Base-by-base conservation (phyloP, 2,329 filamentous ascomycete species). In the Cercospora sp. region DNA sequence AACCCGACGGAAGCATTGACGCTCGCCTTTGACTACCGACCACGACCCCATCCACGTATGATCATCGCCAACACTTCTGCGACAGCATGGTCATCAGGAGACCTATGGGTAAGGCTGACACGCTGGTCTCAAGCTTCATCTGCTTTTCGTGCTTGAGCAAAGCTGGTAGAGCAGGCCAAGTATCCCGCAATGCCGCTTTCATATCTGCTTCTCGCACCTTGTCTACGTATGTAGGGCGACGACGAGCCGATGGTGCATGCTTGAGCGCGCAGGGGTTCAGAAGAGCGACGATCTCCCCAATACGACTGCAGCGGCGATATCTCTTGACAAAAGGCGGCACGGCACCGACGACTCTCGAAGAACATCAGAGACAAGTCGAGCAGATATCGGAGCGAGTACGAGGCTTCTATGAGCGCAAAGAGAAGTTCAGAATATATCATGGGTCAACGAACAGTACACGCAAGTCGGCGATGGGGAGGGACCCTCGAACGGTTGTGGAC, bases 391-490 rank as follows among this genome's bases (percentile, higher is more conserved):
- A 78, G 4, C 79, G 77, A 63, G 83, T 87, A 58, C 80, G 80
- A 61, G 74, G 78, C 12, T 87, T 86, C 76, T 82, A 87, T 74
- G 77, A 81, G 12, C 81, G 81, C 55, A 80, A 84, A 64, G 80
- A 85, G 75, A 86, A 89, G 2, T 93, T 91, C 79, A 85, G 90
- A n/a, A 89, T 93, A 75, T 91, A 88, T 73, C 91, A 93, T 79
- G 91, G 91, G 69, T 88, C 89, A 0, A 93, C 91, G 28, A 93
- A 92, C 80, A 91, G 88, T 78, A 93, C 91, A 42, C 88, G 91
- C 7, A 84, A 85, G 28, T 77, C 78, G 8, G 72, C 77, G 7
- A 77, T 79, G 60, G 73, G 73, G 26, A 68, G 69, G 28, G 73
- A 77, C 42, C 72, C 73, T 3, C 71, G 42, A 23, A 75, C 69